Evolutionary conservation across 164 flowering plant species (phyloP).

Genomic region (Magnolia kwangsiensis): DNA sequence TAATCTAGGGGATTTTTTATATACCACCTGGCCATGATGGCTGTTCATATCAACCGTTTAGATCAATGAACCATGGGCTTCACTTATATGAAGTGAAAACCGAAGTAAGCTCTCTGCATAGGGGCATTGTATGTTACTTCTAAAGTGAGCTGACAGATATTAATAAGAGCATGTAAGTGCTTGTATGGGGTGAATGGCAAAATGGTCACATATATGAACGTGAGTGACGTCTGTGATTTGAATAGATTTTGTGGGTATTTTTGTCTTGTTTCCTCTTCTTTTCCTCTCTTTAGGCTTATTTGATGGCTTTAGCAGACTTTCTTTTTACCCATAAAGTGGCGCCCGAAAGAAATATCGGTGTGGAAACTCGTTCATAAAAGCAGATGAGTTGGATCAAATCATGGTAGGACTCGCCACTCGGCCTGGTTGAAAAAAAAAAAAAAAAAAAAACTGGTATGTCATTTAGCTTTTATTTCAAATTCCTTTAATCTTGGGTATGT

Average conservation of each 20-base stretch:
- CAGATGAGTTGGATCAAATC: background rate
- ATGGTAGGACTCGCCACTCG: background rate
- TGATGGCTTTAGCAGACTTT: conserved; percentile 1
- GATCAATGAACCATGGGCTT: no score
- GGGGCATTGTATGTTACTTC: no score
- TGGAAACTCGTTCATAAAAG: background rate
- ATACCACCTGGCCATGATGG: no score
- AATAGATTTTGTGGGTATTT: background rate
- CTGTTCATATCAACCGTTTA: no score
- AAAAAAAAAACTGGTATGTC: background rate
- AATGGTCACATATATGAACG: no score
- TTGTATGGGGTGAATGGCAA: no score
- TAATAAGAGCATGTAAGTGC: no score
- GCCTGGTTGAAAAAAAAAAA: background rate
- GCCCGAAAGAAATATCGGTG: background rate
- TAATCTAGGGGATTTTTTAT: background rate
- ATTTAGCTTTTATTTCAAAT: no score
- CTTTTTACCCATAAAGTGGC: background rate
- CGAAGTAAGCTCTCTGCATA: no score
- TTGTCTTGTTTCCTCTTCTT: background rate
- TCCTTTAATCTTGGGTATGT: no score
- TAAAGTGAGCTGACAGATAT: no score
- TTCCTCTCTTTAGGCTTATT: background rate
- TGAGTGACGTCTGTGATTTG: background rate
- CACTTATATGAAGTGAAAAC: no score